Evolutionary conservation across 2,329 filamentous ascomycete genomes (phyloP).

Genomic region (Curvularia eragrostidis): DNA sequence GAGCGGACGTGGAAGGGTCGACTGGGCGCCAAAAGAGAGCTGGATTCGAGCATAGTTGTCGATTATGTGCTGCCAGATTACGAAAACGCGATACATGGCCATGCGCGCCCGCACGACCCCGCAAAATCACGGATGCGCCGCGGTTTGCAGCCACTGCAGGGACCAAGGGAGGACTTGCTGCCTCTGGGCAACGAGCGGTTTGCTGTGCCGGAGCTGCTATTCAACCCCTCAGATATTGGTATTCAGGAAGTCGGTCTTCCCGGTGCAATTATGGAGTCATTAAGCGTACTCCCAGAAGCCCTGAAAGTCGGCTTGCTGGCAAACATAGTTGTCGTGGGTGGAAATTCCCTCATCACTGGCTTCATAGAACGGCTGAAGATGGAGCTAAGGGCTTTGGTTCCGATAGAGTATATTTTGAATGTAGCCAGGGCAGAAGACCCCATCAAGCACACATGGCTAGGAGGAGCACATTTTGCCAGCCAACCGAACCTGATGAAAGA

Average conservation of each 20-base stretch:
- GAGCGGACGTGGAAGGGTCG: constrained; percentile 78
- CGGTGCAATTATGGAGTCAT: constrained; percentile 79
- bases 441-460: constrained; percentile 81
- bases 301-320: constrained; percentile 83
- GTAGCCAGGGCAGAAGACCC: constrained; percentile 71
- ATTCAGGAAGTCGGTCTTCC: constrained; percentile 83
- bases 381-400: constrained; percentile 68
- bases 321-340: constrained; percentile 89
- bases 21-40: constrained; percentile 64
- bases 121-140: constrained; percentile 61
- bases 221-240: constrained; percentile 84
- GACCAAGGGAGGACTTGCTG: constrained; percentile 75
- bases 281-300: constrained; percentile 77
- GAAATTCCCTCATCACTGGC: constrained; percentile 79
- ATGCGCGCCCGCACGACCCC: constrained; percentile 79
- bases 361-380: constrained; percentile 79
- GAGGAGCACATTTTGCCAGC: constrained; percentile 77
- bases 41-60: constrained; percentile 67
- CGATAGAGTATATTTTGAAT: constrained; percentile 41
- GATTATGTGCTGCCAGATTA: constrained; percentile 94
- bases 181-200: constrained; percentile 93
- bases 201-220: constrained; percentile 85
- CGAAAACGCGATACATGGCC: constrained; percentile 67
- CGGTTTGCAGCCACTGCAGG: constrained; percentile 56
- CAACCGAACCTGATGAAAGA: constrained; percentile 69